Conservation (phyloP, 371 early-diverging fungal species). For the Circinella umbellata region DNA sequence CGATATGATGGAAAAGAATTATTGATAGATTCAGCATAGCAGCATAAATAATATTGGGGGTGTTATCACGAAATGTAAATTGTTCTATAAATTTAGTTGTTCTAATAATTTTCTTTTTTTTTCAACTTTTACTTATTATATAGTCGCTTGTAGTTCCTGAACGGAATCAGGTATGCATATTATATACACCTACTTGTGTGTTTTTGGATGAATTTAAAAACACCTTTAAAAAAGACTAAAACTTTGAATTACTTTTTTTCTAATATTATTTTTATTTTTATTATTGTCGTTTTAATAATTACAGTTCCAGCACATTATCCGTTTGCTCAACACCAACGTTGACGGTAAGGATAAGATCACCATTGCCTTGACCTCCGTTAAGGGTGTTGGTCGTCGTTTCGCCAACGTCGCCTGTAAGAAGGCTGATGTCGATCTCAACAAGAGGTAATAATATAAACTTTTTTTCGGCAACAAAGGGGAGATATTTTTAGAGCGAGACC, state of each 20-base stretch:
- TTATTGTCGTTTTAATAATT: not conserved
- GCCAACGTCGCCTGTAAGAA: constrained; percentile 98
- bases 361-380: constrained; percentile 97
- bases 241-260: too few relatives aligned
- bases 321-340: constrained; percentile 99
- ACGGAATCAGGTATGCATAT: constrained; percentile 58
- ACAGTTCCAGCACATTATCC: constrained; percentile 97
- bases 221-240: too few relatives aligned
- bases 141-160: constrained; percentile 91
- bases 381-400: constrained; percentile 99
- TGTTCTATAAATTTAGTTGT: not conserved
- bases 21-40: constrained; percentile 1
- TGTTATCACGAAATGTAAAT: not conserved
- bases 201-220: constrained; percentile 12
- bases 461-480: too few relatives aligned
- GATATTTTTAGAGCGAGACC: too few relatives aligned
- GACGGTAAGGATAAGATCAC: constrained; percentile 96
- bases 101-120: constrained; percentile 16
- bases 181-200: not conserved
- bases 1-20: too few relatives aligned
- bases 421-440: constrained; percentile 95
- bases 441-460: constrained; percentile 73
- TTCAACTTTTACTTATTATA: not conserved
- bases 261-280: too few relatives aligned
- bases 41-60: not conserved